These are phyloP conservation scores for Hymenotorrendiella dingleyae DNA, from an alignment of 2,329 filamentous ascomycete genomes.

Conservation along the genomic window DNA sequence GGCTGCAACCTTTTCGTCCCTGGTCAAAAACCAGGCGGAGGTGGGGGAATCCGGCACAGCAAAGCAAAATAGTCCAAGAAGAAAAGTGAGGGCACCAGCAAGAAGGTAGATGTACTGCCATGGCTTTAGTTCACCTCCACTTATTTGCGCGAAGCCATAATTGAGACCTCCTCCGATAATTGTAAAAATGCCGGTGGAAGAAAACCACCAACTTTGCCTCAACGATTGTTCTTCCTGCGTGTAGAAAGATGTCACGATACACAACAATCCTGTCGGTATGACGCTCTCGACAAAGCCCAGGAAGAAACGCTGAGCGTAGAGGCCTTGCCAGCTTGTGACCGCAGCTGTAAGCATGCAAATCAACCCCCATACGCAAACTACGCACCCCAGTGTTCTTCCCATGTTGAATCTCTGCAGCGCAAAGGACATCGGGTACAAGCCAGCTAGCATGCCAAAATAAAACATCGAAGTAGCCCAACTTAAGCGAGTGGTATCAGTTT, in stretches of 20 bases:
- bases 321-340: conserved; percentile 55
- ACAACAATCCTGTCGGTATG: conserved; percentile 62
- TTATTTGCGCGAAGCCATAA: conserved; percentile 62
- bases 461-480: conserved; percentile 75
- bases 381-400: conserved; percentile 55
- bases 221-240: conserved; percentile 60
- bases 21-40: conserved; percentile 61
- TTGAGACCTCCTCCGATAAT: conserved; percentile 59
- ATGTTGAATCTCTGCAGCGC: conserved; percentile 62
- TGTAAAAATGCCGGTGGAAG: conserved; percentile 45
- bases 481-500: conserved; percentile 59
- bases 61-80: conserved; percentile 62
- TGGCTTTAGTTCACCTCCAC: conserved; percentile 43
- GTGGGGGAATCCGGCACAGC: conserved; percentile 59
- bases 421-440: conserved; percentile 69
- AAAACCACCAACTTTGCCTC: conserved; percentile 64
- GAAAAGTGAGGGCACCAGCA: conserved; percentile 55
- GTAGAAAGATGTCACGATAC: conserved; percentile 55
- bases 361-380: conserved; percentile 60
- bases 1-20: conserved; percentile 56
- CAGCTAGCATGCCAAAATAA: conserved; percentile 74
- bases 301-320: conserved; percentile 63
- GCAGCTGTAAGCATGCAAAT: conserved; percentile 65
- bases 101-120: conserved; percentile 71
- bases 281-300: conserved; percentile 56